Base-by-base conservation (phyloP, 805 yeast species). In the Kazachstania psychrophila region DNA sequence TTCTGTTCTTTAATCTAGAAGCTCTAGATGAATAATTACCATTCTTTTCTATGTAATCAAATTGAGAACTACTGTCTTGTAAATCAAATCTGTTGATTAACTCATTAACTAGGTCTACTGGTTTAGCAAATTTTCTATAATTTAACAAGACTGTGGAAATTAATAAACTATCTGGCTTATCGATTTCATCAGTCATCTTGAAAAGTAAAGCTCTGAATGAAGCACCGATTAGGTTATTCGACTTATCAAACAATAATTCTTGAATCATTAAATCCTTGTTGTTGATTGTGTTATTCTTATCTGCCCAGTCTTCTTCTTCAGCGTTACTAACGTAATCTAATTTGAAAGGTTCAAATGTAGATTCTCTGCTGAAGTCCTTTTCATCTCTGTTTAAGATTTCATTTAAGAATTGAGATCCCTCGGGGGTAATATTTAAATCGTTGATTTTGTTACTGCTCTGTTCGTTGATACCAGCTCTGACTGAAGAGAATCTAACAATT, bases 101-200 rank as follows among this genome's bases (percentile, higher is more conserved):
- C 43, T 73, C 79, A 48, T 80, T 85, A 28, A 82, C 65, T 19
- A 88, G 62, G 41, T 80, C 84, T 23, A 69, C 64, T 1, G 88
- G 75, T 33, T 67, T 69, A 0, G 87, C 72, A 58, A 79, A 88
- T 38, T 75, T 72, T 48, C 87, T 69, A 61, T 80, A 86, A 28
- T 84, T 78, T 37, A 85, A 64, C 62, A 88, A 75, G 51, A 87
- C 83, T 0, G 92, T 74, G 0, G 92, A 74, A 3, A 75, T 66
- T 41, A 79, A 74, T 49, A 80, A 77, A 39, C 75, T 75, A 40
- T 75, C 82, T 2, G 86, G 80, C 12, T 78, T 77, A 14, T 56
- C 47, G 24, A 60, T 42, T 49, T 81, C 89, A 55, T 81, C 79
- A 0, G 88, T 81, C 34, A 81, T 58, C 17, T 82, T 66, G 47